Conservation (phyloP, 2,329 filamentous ascomycete genomes). For the Fusarium anguioides region DNA sequence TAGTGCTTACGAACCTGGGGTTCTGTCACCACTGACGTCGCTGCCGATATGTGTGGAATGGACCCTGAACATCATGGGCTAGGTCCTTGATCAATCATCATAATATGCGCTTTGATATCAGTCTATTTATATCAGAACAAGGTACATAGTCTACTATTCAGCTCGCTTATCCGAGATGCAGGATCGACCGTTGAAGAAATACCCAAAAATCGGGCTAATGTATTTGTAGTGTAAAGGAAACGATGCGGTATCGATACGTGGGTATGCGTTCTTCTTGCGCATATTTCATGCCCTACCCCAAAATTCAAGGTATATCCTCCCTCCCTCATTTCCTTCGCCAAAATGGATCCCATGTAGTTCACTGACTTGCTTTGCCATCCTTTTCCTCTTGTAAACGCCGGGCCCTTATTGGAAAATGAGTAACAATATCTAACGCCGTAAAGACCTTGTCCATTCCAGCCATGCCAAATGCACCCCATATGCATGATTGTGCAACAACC, state of each 20-base stretch:
- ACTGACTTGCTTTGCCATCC: constrained; percentile 23
- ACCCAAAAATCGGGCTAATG: constrained; percentile 4
- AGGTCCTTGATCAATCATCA: neutral
- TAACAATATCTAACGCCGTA: constrained; percentile 36
- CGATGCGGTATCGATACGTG: constrained; percentile 45
- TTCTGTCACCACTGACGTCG: neutral
- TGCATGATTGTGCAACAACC: constrained; percentile 33
- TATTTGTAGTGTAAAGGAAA: constrained; percentile 34
- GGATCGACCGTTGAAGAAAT: neutral
- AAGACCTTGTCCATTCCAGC: constrained; percentile 26
- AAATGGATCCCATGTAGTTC: constrained; percentile 17
- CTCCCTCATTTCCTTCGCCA: neutral
- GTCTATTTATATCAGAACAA: neutral
- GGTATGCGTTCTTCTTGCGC: constrained; percentile 37
- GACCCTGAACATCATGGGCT: neutral
- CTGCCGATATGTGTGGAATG: neutral
- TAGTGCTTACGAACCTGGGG: constrained; percentile 17
- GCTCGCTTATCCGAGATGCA: neutral
- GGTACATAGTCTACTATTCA: neutral
- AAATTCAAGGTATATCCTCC: constrained; percentile 37
- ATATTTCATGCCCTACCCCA: constrained; percentile 28
- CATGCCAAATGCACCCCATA: constrained; percentile 34
- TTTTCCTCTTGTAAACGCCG: constrained; percentile 42
- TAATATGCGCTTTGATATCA: neutral
- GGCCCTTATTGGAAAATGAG: constrained; percentile 14